Evolutionary conservation across 257 asterid genomes (phyloP).

Genomic region (Solanum bukasovii): DNA sequence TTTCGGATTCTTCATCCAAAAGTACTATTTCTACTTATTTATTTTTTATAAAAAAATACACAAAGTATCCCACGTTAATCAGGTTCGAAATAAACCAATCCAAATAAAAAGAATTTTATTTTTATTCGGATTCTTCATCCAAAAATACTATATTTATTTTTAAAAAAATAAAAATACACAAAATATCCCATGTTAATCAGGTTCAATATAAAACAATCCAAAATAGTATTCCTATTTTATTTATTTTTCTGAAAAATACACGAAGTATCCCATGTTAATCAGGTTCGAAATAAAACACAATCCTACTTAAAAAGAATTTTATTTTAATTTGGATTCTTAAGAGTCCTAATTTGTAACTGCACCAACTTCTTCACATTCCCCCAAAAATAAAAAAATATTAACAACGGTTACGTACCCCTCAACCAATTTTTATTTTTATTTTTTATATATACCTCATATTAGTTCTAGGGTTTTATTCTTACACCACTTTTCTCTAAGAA

Average conservation of each 20-base stretch:
- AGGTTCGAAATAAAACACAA: not conserved
- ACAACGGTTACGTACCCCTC: not conserved
- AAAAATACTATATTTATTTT: too few species aligned
- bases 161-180: too few species aligned
- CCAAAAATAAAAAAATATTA: not conserved
- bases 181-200: too few species aligned
- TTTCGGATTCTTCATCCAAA: not conserved
- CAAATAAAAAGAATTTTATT: not conserved
- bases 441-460: not conserved
- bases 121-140: not conserved
- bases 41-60: not conserved
- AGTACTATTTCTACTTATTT: not conserved
- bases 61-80: not conserved
- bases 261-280: not conserved
- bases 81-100: not conserved
- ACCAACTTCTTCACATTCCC: not conserved
- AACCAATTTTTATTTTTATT: too few species aligned
- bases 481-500: not conserved
- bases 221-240: too few species aligned
- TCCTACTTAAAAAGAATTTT: not conserved
- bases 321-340: not conserved
- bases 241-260: too few species aligned
- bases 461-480: not conserved
- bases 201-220: too few species aligned
- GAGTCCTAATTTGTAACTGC: not conserved